These are phyloP conservation scores for Aphanomyces cochlioides DNA, from an alignment of 352 stramenopile species.

Conservation along the genomic window DNA sequence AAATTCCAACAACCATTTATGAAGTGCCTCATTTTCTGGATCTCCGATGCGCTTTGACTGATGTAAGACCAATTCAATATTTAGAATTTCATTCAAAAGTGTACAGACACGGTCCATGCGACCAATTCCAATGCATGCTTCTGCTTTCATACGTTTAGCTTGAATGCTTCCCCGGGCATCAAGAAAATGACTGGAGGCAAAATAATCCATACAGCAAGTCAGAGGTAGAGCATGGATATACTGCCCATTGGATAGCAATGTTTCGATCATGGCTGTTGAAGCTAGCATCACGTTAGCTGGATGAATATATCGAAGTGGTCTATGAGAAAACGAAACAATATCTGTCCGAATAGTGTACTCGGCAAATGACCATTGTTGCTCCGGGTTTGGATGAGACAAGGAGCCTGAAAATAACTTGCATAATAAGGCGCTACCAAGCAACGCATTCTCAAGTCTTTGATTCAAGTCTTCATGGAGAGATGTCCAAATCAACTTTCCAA, in stretches of 20 bases:
- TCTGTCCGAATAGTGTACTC: constrained; percentile 49
- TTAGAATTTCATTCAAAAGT: constrained; percentile 13
- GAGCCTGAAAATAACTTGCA: constrained; percentile 56
- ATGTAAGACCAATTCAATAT: not conserved
- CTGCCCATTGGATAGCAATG: constrained; percentile 7
- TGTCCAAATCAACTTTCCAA: constrained; percentile 59
- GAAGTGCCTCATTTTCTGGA: constrained; percentile 10
- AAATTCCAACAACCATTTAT: constrained; percentile 20
- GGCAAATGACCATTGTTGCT: constrained; percentile 53
- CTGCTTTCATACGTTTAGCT: constrained; percentile 25
- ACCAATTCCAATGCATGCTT: constrained; percentile 22
- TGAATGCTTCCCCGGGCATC: constrained; percentile 7
- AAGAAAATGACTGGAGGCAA: not conserved
- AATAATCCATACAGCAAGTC: constrained; percentile 1
- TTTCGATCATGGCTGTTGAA: constrained; percentile 18
- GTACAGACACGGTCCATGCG: not conserved
- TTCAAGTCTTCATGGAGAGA: constrained; percentile 38
- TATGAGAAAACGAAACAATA: constrained; percentile 26
- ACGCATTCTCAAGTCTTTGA: constrained; percentile 51
- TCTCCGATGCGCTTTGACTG: constrained; percentile 22
- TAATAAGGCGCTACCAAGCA: constrained; percentile 61
- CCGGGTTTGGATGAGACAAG: constrained; percentile 46
- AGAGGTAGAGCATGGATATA: constrained; percentile 15
- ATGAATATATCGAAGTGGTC: constrained; percentile 5
- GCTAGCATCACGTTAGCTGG: constrained; percentile 11